phyloP scores from a whole-genome alignment of 257 asterid genomes.

The Fraxinus americana region DNA sequence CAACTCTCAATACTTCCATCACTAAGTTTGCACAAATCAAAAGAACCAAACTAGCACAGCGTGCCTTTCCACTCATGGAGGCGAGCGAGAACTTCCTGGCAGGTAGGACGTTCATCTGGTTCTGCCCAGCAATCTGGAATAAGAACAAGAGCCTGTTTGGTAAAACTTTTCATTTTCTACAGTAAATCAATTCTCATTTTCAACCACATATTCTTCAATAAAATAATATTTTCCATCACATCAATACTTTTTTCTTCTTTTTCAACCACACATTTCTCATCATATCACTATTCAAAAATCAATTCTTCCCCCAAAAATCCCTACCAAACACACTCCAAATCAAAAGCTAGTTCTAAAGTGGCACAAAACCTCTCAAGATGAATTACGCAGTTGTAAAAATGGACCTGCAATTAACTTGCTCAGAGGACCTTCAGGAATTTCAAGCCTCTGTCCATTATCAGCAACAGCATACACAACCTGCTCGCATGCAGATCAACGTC shows the following conservation, averaged over 20 bases:
- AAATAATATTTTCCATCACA: too few species aligned
- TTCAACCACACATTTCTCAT: too few species aligned
- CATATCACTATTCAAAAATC: too few species aligned
- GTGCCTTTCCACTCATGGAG: constrained; percentile 58
- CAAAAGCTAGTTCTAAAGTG: background rate
- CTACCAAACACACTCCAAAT: too few species aligned
- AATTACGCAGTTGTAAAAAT: constrained; percentile 1
- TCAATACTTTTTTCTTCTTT: too few species aligned
- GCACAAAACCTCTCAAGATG: background rate
- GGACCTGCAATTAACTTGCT: constrained; percentile 69
- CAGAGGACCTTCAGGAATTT: constrained; percentile 81
- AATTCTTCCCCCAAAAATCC: too few species aligned
- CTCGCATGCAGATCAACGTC: background rate
- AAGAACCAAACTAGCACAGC: constrained; percentile 34
- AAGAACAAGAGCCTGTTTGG: too few species aligned
- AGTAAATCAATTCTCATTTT: too few species aligned
- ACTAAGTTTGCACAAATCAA: background rate
- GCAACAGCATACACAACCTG: constrained; percentile 90
- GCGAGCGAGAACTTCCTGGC: constrained; percentile 73
- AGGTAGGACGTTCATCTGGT: constrained; percentile 82
- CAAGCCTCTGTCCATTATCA: constrained; percentile 71
- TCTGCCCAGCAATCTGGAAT: constrained; percentile 84
- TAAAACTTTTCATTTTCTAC: too few species aligned
- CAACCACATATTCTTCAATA: too few species aligned
- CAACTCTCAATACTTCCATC: background rate